Evolutionary conservation across 2,329 filamentous ascomycete genomes (phyloP), one percentile per base, ranked within the genome.

Genomic region (Raffaelea ambrosiae): DNA sequence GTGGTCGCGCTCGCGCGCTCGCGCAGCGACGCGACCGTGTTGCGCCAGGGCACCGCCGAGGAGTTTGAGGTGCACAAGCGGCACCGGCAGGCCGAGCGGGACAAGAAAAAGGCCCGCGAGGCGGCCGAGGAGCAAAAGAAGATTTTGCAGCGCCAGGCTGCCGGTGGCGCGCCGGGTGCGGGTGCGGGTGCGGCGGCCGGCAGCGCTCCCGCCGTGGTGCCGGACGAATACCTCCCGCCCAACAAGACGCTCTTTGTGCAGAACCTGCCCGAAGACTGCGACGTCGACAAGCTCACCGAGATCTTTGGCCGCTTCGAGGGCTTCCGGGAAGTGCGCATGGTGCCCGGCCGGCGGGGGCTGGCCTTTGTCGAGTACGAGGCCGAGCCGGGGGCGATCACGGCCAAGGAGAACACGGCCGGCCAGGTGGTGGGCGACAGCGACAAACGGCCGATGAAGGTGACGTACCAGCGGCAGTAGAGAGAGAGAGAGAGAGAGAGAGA

Each of bases 241-340:
- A 97, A 97, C 78, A 96, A 95, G 72, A 95, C 89, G 56, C 77
- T 98, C 33, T 95, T 97, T 69, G 73, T 97, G 52, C 88, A 94
- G 70, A 91, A 97, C 59, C 69, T 98, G 33, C 90, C 93, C 9
- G 87, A 91, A 54, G 86, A 88, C 54, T 88, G 86, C 66, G 86
- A 86, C 63, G 81, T 87, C 59, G 89, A 95, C 54, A 79, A 76
- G 21, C 77, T 98, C 47, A 84, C 82, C 0, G 74, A 76, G 29
- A 81, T 97, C 53, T 98, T 97, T 68, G 81, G 82, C 44, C 83
- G 86, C 43, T 98, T 94, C 69, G 87, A 95, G 53, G 91, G 91
- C 22, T 96, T 98, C 73, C 85, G 84, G 62, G 93, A 98, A 70
- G 87, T 96, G 41, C 81, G 93, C 59, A 68, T 88, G 62, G 91